Evolutionary conservation across 768 basidiomycete species (phyloP), one percentile per base, ranked within the genome.

Genomic region (Suillus tomentosus): DNA sequence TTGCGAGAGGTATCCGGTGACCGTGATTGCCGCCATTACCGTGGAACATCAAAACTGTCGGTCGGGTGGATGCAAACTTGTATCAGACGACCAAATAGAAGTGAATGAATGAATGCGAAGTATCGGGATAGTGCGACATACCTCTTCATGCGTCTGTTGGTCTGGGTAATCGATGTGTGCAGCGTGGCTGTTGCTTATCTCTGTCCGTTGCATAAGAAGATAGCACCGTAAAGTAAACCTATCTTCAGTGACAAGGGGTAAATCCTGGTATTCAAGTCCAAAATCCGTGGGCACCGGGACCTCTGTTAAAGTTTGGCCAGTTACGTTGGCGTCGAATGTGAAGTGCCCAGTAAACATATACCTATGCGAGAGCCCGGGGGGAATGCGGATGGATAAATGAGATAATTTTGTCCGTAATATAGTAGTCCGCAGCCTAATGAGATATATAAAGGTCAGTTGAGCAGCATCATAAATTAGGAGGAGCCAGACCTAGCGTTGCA

Each of bases 41-140:
- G 69, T 98, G 96, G 62, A 97, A 94, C 87, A 98, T 92, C 58
- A 99, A 75, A 2, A 99, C 81, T 0, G 95, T 97, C 2, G 96
- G 96, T 17, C 95, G 81, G 51, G 73, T 74, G 0, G 79, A 72
- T 17, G 81, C 79, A 65, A 81, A 81, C 82, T 82, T 56, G 27
- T 2, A 19, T 31, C 27, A 2, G 19, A 31, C 1, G 0, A 37
- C 19, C 11, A 47, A 24, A 43, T 54, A 22, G 17, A 11, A 19
- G 31, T 34, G 39, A 50, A 36, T 10, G 55, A 22, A 17, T 31
- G 13, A 1, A 24, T 11, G 24, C 36, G 8, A 17, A 39, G 57
- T 5, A 13, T 37, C 39, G 54, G 60, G 39, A 50, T 17, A 53
- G n/a, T 8, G 24, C 34, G 57, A 71, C 78, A 53, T 67, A 87